Evolutionary conservation across 2,329 filamentous ascomycete genomes (phyloP).

Genomic region (Aspergillus fumigatiaffinis): DNA sequence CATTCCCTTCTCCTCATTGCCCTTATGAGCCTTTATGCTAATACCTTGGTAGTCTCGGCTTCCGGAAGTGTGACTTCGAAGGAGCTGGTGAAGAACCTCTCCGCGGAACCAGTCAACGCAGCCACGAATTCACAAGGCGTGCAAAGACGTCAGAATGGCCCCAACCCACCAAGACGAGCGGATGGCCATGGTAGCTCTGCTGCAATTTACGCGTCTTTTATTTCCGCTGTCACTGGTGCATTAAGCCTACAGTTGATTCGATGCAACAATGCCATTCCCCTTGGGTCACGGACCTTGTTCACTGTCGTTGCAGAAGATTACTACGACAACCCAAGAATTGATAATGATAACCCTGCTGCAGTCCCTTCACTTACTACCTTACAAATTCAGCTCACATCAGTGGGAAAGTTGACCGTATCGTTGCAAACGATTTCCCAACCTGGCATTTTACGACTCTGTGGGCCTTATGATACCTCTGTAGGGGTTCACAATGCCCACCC

Average conservation of each 20-base stretch:
- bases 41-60: constrained; percentile 27
- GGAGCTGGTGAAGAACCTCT: constrained; percentile 35
- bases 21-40: not conserved
- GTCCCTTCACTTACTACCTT: constrained; percentile 33
- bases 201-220: constrained; percentile 38
- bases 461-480: constrained; percentile 14
- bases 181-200: constrained; percentile 30
- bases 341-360: constrained; percentile 23
- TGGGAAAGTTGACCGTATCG: constrained; percentile 36
- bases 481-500: constrained; percentile 17
- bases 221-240: constrained; percentile 36
- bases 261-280: constrained; percentile 34
- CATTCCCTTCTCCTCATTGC: not conserved
- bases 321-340: constrained; percentile 25
- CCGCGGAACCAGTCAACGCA: constrained; percentile 24
- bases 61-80: constrained; percentile 31
- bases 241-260: constrained; percentile 36
- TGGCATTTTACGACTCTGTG: constrained; percentile 32
- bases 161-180: constrained; percentile 22
- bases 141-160: constrained; percentile 22
- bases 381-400: constrained; percentile 34
- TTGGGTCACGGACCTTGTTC: constrained; percentile 40
- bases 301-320: constrained; percentile 30
- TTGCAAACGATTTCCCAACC: constrained; percentile 34
- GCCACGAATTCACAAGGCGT: constrained; percentile 16